Evolutionary conservation across 2,329 filamentous ascomycete genomes (phyloP), one percentile per base, ranked within the genome.

Genomic region (Teratosphaeria viscida): DNA sequence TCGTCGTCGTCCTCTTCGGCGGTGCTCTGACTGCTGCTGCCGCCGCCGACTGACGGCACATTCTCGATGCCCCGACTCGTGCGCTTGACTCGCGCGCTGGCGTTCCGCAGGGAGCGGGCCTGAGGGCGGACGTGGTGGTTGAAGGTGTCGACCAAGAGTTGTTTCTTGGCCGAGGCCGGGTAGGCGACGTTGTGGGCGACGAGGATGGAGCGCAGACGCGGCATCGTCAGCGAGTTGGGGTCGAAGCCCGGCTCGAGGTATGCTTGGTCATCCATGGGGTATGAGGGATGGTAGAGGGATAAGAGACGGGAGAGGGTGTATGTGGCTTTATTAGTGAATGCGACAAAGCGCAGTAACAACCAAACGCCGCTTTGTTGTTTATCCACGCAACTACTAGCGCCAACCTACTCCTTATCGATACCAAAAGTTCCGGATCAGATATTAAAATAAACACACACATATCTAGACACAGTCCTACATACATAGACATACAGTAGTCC

Each of bases 161-260:
- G 78, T 78, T 99, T 99, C 78, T 97, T 99, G 12, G 94, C 91
- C 4, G 86, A 92, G 0, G 90, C 86, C 5, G 92, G 87, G 72
- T 96, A 97, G 43, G 85, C 77, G 69, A 97, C 79, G 71, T 91
- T 88, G 77, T 99, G 90, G 65, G 85, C 88, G 69, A 97, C 89
- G 60, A 99, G 84, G 65, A 97, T 95, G 55, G 89, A 92, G 68
- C 94, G 89, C 67, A 99, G 80, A 54, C 88, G 88, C 32, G 94
- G 91, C 56, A 97, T 85, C 1, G 91, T 97, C 64, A 97, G 83
- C 64, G 82, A 84, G 70, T 82, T 81, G 23, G 94, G 85, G 72
- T 99, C 90, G 73, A 96, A 97, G 68, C 84, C 89, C 58, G 89
- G 82, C 70, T 92, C 85, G 35, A 97, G 85, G 73, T 97, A 99